Evolutionary conservation across 176 grass and related monocot species (phyloP).

Genomic region (Dendrocalamus sinicus): DNA sequence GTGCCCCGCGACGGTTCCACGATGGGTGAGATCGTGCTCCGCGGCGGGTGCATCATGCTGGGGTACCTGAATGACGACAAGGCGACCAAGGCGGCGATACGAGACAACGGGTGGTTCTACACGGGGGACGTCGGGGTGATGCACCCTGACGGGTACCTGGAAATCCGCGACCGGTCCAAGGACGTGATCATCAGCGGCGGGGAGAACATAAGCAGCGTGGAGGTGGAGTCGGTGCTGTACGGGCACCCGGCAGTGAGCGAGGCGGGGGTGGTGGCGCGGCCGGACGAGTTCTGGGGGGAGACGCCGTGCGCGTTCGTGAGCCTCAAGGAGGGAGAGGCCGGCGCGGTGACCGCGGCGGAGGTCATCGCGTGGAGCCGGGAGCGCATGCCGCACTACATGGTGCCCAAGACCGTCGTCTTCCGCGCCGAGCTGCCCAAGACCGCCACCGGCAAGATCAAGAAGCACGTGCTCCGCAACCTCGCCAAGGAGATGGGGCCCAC

Average conservation of each 20-base stretch:
- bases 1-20: conserved; percentile 61
- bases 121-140: conserved; percentile 80
- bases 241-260: conserved; percentile 71
- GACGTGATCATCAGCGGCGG: conserved; percentile 95
- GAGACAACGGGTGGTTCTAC: conserved; percentile 76
- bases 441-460: conserved; percentile 84
- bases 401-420: conserved; percentile 74
- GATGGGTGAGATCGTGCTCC: conserved; percentile 76
- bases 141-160: conserved; percentile 81
- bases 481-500: conserved; percentile 64
- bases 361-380: conserved; percentile 73
- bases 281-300: conserved; percentile 83
- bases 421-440: conserved; percentile 72
- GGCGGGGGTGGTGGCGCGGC: conserved; percentile 76
- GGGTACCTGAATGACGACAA: conserved; percentile 66
- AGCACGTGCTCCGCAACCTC: conserved; percentile 60
- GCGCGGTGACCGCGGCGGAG: conserved; percentile 48
- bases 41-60: conserved; percentile 61
- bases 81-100: conserved; percentile 50
- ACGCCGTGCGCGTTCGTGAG: conserved; percentile 90
- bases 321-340: conserved; percentile 44
- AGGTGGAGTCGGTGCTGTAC: conserved; percentile 84
- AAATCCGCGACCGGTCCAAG: conserved; percentile 88
- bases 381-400: conserved; percentile 83
- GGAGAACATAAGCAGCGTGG: conserved; percentile 96